phyloP scores from a whole-genome alignment of 2,329 filamentous ascomycete species.

The Cadophora luteo-olivacea region DNA sequence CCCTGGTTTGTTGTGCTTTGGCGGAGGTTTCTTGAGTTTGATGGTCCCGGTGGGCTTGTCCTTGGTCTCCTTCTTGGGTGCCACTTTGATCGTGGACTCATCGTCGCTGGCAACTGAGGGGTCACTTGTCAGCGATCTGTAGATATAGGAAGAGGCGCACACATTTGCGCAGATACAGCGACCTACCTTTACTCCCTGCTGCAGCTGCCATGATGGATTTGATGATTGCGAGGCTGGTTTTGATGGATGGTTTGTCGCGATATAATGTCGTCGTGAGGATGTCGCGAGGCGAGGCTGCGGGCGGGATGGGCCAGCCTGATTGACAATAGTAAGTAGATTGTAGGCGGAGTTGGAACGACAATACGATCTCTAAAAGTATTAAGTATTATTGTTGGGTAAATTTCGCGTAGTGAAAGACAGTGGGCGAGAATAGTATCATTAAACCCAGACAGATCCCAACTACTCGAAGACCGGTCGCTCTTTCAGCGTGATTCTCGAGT shows the following conservation, averaged over 20 bases:
- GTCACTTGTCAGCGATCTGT: slow-evolving; percentile 21
- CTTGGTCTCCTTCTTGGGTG: slow-evolving; percentile 50
- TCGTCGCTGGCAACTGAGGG: slow-evolving; percentile 50
- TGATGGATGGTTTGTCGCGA: slow-evolving; percentile 15
- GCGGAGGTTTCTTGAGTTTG: slow-evolving; percentile 67
- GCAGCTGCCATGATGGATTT: slow-evolving; percentile 23
- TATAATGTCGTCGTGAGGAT: not conserved
- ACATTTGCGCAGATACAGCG: not conserved
- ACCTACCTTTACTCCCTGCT: slow-evolving; percentile 26
- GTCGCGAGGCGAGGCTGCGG: slow-evolving; percentile 21
- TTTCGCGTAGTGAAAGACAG: not conserved
- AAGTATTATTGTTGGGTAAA: not conserved
- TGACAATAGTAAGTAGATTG: not conserved
- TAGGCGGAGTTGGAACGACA: not conserved
- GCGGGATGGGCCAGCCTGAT: not conserved
- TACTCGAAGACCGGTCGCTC: not conserved
- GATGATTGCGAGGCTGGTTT: slow-evolving; percentile 17
- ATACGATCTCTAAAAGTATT: not conserved
- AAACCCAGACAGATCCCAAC: not conserved
- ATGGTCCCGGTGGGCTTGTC: slow-evolving; percentile 57
- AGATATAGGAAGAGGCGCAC: not conserved
- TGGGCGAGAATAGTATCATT: not conserved
- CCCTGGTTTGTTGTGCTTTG: slow-evolving; percentile 70
- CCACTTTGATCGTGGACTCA: slow-evolving; percentile 67
- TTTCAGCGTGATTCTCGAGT: not conserved